phyloP scores from a whole-genome alignment of 495 filamentous ascomycete species.

The Talaromyces trachyspermus region DNA sequence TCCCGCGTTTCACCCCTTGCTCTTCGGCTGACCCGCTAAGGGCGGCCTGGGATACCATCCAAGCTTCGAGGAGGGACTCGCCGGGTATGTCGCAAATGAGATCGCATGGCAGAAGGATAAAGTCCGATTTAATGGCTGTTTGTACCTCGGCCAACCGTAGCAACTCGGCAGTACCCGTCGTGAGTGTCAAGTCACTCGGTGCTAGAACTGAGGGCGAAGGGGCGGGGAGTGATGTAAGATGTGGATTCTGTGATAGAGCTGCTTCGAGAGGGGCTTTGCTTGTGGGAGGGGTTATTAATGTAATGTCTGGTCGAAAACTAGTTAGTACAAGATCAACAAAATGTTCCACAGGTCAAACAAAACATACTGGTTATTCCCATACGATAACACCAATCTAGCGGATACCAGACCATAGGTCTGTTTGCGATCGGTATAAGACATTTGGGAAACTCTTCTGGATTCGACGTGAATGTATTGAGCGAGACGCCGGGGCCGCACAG shows the following conservation, averaged over 20 bases:
- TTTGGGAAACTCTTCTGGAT: conserved; percentile 84
- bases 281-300: conserved; percentile 72
- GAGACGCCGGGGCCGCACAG: conserved; percentile 86
- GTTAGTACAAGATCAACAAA: neutral
- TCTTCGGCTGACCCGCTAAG: conserved; percentile 39
- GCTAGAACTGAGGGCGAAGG: conserved; percentile 70
- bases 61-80: conserved; percentile 73
- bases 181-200: conserved; percentile 62
- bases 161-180: conserved; percentile 83
- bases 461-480: conserved; percentile 85
- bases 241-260: conserved; percentile 77
- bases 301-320: conserved; percentile 54
- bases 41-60: conserved; percentile 80
- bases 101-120: conserved; percentile 88
- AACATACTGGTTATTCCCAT: conserved; percentile 69
- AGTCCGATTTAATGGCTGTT: conserved; percentile 67
- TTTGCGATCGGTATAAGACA: conserved; percentile 88
- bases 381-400: conserved; percentile 82
- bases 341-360: neutral
- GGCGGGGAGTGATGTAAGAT: conserved; percentile 71
- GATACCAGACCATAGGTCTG: conserved; percentile 92
- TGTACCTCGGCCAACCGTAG: conserved; percentile 71
- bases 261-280: conserved; percentile 62
- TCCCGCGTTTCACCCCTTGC: conserved; percentile 18
- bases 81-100: conserved; percentile 85